A percentile compares a stretch with the other conserved stretches of the same genome.
phyloP scores from a whole-genome alignment of 2,329 filamentous ascomycete species.

The Trichoderma citrinoviride region DNA sequence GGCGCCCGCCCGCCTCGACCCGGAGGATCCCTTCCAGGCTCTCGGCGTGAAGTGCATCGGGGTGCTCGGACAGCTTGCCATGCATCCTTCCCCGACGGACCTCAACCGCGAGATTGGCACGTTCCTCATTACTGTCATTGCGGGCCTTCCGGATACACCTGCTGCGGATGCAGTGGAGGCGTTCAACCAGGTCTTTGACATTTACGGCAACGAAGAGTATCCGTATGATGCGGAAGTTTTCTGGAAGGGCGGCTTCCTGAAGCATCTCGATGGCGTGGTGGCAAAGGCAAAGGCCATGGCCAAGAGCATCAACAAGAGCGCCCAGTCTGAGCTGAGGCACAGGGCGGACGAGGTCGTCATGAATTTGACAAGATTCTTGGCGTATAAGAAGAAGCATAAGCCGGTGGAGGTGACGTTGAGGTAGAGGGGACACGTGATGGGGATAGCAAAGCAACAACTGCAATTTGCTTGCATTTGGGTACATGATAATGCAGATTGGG shows the following conservation, averaged over 20 bases:
- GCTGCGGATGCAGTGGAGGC: slow-evolving; percentile 61
- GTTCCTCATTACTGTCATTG: slow-evolving; percentile 58
- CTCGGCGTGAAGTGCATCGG: slow-evolving; percentile 66
- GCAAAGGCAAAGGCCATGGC: slow-evolving; percentile 56
- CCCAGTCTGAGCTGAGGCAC: slow-evolving; percentile 53
- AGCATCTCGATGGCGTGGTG: slow-evolving; percentile 54
- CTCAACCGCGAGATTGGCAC: slow-evolving; percentile 62
- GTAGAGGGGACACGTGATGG: neutral
- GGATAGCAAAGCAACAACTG: neutral
- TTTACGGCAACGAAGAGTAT: slow-evolving; percentile 61
- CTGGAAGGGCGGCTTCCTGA: slow-evolving; percentile 59
- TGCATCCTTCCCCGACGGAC: slow-evolving; percentile 50
- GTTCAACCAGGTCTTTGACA: slow-evolving; percentile 64
- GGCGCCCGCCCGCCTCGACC: slow-evolving; percentile 28
- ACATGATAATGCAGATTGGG: neutral
- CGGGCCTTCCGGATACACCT: slow-evolving; percentile 50
- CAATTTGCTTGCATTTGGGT: neutral
- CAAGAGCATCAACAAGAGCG: slow-evolving; percentile 61
- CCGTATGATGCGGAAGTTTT: slow-evolving; percentile 62
- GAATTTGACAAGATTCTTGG: slow-evolving; percentile 61
- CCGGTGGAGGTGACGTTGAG: slow-evolving; percentile 29
- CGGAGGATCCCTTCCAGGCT: slow-evolving; percentile 57
- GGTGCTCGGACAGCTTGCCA: slow-evolving; percentile 61
- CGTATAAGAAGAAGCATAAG: slow-evolving; percentile 62
- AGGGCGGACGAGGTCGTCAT: slow-evolving; percentile 60